Percentiles rank a stretch among this genome's conserved stretches.
Evolutionary conservation across 2,329 filamentous ascomycete species (phyloP).

Genomic region (Chalaropsis thielavioides): DNA sequence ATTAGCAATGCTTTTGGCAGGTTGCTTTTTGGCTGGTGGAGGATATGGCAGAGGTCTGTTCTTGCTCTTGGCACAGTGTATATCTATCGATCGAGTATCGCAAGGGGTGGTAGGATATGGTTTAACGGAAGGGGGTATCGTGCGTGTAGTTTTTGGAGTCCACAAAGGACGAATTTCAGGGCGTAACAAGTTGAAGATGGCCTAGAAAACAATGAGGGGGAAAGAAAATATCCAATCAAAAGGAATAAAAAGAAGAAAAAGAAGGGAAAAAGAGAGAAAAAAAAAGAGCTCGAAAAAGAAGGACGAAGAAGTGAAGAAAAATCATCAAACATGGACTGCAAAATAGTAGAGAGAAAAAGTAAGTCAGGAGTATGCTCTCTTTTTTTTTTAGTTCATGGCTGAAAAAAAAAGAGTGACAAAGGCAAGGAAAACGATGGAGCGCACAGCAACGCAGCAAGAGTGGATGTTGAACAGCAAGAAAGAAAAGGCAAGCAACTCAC

Average conservation of each 20-base stretch:
- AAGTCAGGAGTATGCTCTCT: constrained; percentile 1
- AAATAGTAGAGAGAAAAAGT: neutral
- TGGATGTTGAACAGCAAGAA: neutral
- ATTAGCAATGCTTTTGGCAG: neutral
- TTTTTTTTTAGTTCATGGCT: neutral
- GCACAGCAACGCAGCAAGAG: constrained; percentile 3
- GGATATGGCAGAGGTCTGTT: neutral
- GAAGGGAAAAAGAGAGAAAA: neutral
- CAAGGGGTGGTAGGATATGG: neutral
- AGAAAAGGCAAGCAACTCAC: constrained; percentile 1
- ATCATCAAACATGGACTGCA: constrained; percentile 3
- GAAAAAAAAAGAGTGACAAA: neutral
- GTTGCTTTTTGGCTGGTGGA: neutral
- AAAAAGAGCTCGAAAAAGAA: neutral
- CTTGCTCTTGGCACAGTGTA: neutral
- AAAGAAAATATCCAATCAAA: neutral
- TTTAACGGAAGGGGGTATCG: constrained; percentile 5
- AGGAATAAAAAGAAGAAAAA: neutral
- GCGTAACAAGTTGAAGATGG: neutral
- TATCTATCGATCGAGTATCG: neutral
- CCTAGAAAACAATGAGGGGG: neutral
- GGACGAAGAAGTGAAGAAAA: constrained; percentile 1
- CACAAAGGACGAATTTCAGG: neutral
- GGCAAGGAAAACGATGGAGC: neutral
- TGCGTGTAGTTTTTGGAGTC: neutral